Evolutionary conservation across 2,329 filamentous ascomycete genomes (phyloP).

Genomic region (Lachnellula occidentalis): DNA sequence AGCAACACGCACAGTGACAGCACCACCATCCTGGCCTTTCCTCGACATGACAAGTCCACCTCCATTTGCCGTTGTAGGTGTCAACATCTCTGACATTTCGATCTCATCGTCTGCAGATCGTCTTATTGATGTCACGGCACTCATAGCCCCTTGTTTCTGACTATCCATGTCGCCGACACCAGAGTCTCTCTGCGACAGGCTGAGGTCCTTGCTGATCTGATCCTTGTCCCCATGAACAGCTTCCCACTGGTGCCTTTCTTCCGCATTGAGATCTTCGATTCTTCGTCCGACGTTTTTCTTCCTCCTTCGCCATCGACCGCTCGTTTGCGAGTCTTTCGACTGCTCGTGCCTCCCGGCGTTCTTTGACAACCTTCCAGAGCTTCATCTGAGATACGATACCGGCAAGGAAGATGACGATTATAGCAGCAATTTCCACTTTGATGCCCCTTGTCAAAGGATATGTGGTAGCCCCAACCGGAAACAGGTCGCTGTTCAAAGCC

Average conservation of each 20-base stretch:
- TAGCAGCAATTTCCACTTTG: constrained; percentile 74
- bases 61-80: constrained; percentile 30
- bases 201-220: constrained; percentile 20
- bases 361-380: constrained; percentile 75
- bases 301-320: constrained; percentile 54
- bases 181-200: constrained; percentile 22
- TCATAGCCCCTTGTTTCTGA: constrained; percentile 37
- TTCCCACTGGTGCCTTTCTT: constrained; percentile 70
- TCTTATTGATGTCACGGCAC: constrained; percentile 25
- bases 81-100: constrained; percentile 47
- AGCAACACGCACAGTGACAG: constrained; percentile 21
- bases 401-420: constrained; percentile 66
- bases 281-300: constrained; percentile 66
- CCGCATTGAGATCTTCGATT: constrained; percentile 55
- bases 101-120: constrained; percentile 42
- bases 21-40: constrained; percentile 33
- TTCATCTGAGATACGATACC: constrained; percentile 81
- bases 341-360: constrained; percentile 50
- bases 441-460: constrained; percentile 87
- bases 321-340: constrained; percentile 45
- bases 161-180: constrained; percentile 38
- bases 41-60: constrained; percentile 39
- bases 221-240: constrained; percentile 62
- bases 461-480: constrained; percentile 68
- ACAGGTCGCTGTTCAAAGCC: constrained; percentile 72